Evolutionary conservation across 331 rosid species (phyloP), one percentile per base, ranked within the genome.

Genomic region (Ulmus americana): DNA sequence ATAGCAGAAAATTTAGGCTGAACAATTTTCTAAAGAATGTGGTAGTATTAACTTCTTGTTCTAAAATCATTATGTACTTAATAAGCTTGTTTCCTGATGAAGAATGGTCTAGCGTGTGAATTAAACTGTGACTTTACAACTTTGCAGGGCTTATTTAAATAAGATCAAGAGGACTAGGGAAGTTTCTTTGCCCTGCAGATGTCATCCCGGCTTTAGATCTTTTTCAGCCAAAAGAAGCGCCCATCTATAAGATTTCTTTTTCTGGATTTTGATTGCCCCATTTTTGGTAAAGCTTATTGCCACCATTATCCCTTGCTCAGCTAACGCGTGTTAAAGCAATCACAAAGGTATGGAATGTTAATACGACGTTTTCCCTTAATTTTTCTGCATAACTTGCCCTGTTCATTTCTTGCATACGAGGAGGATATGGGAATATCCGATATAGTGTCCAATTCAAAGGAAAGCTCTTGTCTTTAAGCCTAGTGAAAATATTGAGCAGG

Each of bases 141-240:
- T 71, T 71, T 58, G 65, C 95, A 92, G 97, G 95, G 81, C 90
- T 63, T 68, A 44, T 74, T 77, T 89, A 77, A 92, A 92, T 82
- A 82, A 86, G 61, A 85, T 92, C 76, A 92, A 75, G 74, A 83
- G 90, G 78, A 89, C 95, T 0, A 2, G 95, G 82, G 1, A 92
- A 92, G 83, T 87, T 43, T 61, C 81, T 89, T 13, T 89, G 98
- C 71, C 97, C 97, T 12, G 95, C 91, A 0, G 97, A 92, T 79
- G 76, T 86, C 63, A 76, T 92, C 69, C 98, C 98, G 7, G 94
- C 86, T 15, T 59, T 92, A 48, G 85, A 82, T 79, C 97, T 84
- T 74, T 64, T 89, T 61, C 87, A 68, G 73, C 70, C 95, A 16
- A 85, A 76, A 71, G 91, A 92, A 0, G 95, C 83, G 67, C 86